Conservation (phyloP, 1,139 yeast genomes). For the Yamadazyma sp. region DNA sequence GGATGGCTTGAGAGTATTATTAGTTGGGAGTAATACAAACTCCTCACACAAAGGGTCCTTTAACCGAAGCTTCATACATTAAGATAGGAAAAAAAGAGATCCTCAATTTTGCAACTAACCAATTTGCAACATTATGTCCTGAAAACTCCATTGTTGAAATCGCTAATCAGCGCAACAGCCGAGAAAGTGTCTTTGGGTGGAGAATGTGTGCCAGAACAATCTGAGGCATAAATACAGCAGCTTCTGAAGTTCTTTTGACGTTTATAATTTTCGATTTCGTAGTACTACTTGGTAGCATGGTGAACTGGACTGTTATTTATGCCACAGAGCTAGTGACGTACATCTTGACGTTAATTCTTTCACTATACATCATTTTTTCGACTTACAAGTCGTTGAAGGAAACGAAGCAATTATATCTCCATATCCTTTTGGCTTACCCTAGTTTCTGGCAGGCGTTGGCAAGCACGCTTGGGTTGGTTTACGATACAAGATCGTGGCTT, state of each 20-base stretch:
- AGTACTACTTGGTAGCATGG: no score
- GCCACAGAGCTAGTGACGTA: slow-evolving; percentile 13
- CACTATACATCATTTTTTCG: slow-evolving; percentile 10
- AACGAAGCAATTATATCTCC: slow-evolving; percentile 7
- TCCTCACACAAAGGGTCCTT: no score
- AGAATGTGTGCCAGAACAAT: no score
- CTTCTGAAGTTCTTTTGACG: no score
- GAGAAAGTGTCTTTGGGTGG: no score
- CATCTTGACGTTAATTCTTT: slow-evolving; percentile 8
- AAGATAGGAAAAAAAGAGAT: no score
- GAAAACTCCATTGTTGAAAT: neutral
- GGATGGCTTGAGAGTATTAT: no score
- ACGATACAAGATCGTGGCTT: slow-evolving; percentile 10
- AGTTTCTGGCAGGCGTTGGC: slow-evolving; percentile 15
- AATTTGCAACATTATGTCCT: neutral
- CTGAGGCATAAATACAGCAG: no score
- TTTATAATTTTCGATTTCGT: no score
- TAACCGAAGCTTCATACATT: no score
- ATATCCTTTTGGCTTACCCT: slow-evolving; percentile 12
- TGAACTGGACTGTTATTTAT: slow-evolving; percentile 12
- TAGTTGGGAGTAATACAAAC: no score
- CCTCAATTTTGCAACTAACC: neutral
- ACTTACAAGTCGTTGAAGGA: slow-evolving; percentile 8
- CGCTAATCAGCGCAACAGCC: neutral
- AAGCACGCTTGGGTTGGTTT: slow-evolving; percentile 12